These are phyloP conservation scores for Aspergillus texensis DNA, from an alignment of 2,329 filamentous ascomycete genomes.

Conservation along the genomic window DNA sequence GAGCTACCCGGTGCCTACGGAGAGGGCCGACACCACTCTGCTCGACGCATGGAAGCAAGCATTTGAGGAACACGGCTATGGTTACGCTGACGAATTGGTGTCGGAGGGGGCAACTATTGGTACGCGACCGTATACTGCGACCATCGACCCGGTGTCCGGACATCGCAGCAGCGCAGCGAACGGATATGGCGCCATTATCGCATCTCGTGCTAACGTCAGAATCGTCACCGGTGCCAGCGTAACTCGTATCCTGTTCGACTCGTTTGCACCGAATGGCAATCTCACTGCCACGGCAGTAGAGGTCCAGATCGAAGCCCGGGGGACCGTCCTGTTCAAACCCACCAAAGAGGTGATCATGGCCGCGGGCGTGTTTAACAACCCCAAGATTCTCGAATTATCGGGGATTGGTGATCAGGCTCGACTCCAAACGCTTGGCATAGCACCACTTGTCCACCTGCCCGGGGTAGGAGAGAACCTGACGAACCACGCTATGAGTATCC, in stretches of 20 bases:
- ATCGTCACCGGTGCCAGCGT: conserved; percentile 21
- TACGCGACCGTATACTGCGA: not conserved
- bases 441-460: conserved; percentile 48
- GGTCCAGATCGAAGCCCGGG: conserved; percentile 24
- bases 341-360: conserved; percentile 61
- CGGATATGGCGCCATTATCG: conserved; percentile 17
- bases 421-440: conserved; percentile 46
- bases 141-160: not conserved
- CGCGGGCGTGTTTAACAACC: conserved; percentile 60
- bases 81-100: not conserved
- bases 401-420: conserved; percentile 57
- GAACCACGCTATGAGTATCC: conserved; percentile 41
- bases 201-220: not conserved
- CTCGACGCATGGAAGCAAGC: not conserved
- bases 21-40: not conserved
- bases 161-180: not conserved
- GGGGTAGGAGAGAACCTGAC: conserved; percentile 56
- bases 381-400: conserved; percentile 62
- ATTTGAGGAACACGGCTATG: not conserved
- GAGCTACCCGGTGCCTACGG: not conserved
- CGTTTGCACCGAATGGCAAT: not conserved
- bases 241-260: conserved; percentile 16
- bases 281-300: conserved; percentile 23
- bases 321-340: conserved; percentile 34
- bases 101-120: not conserved